Conservation (phyloP, 768 basidiomycete genomes). For the Lentinula boryana region DNA sequence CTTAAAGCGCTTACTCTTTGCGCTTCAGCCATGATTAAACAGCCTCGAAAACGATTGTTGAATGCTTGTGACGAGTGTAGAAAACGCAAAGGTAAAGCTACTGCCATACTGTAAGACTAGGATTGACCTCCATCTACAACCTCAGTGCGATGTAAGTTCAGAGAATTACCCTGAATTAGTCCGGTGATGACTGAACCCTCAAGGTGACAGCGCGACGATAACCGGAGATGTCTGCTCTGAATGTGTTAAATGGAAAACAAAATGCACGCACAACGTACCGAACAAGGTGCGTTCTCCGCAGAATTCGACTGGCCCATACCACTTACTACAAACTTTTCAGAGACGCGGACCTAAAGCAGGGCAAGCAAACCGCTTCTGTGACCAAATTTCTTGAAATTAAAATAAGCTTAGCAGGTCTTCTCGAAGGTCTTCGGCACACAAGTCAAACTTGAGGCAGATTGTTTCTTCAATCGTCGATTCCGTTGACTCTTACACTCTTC, state of each 20-base stretch:
- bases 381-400: background rate
- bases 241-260: conserved; percentile 27
- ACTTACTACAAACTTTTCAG: background rate
- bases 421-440: background rate
- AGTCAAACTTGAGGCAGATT: background rate
- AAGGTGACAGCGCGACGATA: conserved; percentile 40
- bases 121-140: conserved; percentile 3
- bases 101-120: background rate
- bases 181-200: background rate
- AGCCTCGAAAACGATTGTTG: conserved; percentile 27
- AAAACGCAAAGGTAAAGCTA: conserved; percentile 45
- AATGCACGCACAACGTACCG: background rate
- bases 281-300: background rate
- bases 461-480: background rate
- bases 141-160: conserved; percentile 41
- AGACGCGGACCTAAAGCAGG: conserved; percentile 6
- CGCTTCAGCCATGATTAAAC: background rate
- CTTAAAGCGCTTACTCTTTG: background rate
- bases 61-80: conserved; percentile 60
- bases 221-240: conserved; percentile 33
- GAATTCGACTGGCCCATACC: background rate
- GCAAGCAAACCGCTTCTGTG: background rate
- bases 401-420: background rate
- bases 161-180: background rate
- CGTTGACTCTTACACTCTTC: background rate